Base-by-base conservation (phyloP, 371 early-diverging fungal species). In the Mortierella sp. region DNA sequence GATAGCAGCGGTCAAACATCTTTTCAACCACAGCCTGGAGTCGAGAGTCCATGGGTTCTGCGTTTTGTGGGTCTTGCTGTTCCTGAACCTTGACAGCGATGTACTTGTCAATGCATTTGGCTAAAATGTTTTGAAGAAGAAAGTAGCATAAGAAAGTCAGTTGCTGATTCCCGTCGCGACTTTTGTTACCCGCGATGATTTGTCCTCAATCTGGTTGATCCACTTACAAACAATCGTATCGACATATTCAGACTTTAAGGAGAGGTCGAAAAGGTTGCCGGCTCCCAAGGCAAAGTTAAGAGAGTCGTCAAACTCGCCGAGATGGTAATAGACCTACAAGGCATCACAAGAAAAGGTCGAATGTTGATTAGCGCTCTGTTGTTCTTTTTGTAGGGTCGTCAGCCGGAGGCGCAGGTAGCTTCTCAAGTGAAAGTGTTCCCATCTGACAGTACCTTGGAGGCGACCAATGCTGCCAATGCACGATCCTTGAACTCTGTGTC, bases 221-320 rank as follows among this genome's bases (percentile, higher is more conserved):
- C 21, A 76, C 91, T 87, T 92, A 97, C 97, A 92, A 70, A 98
- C 95, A 73, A 98, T 96, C 21, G 99, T 98, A 82, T 97, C 96
- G 31, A 97, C 96, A 81, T 95, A 99, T 90, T 97, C 95, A 13
- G 94, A 94, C 64, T 93, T 92, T 40, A 93, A 93, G 13, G 92
- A 83, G 53, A 95, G 88, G 82, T 98, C 95, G 89, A 99, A 98
- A 59, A 95, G 89, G 80, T 94, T 87, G 53, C 96, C 98, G n/a
- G 99, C 98, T 48, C 97, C 97, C 54, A 99, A 90, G 19, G 99
- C 99, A 93, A 98, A 99, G 43, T 92, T 91, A 72, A 99, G 89
- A 5, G 98, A 97, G 67, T 98, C 98, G 69, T 98, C 97, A 75
- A 95, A 95, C 82, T 97, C 98, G 71, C 98, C 98, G 51, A 98